Base-by-base conservation (phyloP, 306 rosid species). In the Prinsepia uniflora region DNA sequence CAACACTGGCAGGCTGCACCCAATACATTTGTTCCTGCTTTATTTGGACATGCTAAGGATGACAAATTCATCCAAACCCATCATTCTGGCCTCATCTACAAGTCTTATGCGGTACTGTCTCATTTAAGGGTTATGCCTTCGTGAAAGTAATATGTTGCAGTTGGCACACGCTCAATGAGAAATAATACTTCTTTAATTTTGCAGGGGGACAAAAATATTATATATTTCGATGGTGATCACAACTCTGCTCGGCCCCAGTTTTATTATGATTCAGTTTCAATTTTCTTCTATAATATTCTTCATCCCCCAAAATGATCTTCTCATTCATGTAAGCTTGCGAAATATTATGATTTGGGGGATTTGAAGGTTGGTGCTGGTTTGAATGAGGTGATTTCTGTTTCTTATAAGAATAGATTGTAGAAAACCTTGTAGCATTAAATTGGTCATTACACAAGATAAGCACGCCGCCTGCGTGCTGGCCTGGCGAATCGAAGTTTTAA, bases 181-280 rank as follows among this genome's bases (percentile, higher is more conserved):
- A 68, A 74, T 81, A 59, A 52, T 34, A 52, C 57, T 18, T 47
- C 54, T 74, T 79, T 79, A 65, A 74, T 71, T 83, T 52, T 71
- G 77, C 81, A 94, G 99, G 99, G 97, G 63, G 91, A 89, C 71
- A 94, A 91, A 85, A 91, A 89, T 78, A 76, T 86, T 72, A 82
- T 89, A 64, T 89, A 86, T 62, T 91, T 94, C 76, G 90, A 84
- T 45, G 99, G 99, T 49, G 99, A 94, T 85, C 99, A 94, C 81
- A 94, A 94, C 84, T 86, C 99, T 63, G 83, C 88, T 68, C 90
- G 99, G 75, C 97, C 99, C n/a, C 99, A 89, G 79, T 83, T 84
- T 83, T 94, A 86, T 78, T 83, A 77, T 72, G 96, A 94, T 73
- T 91, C 99, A 44, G 92, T 89, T 78, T 86, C 96, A 65, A 78